Base-by-base conservation (phyloP, 257 asterid genomes). In the Capsicum chinense region DNA sequence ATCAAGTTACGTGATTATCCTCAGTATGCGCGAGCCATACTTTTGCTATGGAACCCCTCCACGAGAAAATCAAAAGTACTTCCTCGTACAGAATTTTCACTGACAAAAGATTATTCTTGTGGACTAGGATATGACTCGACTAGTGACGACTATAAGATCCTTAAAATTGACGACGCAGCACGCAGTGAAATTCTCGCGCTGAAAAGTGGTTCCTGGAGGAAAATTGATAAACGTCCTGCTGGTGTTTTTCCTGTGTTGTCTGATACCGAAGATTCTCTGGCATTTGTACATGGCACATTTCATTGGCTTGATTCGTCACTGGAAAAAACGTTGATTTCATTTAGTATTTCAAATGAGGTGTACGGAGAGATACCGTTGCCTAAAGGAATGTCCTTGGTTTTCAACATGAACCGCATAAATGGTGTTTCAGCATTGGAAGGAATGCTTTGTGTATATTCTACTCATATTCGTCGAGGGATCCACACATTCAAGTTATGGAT, bases 41-140 rank as follows among this genome's bases (percentile, higher is more conserved):
- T 42, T 69, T 16, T 47, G 79, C 35, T 69, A 42, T 42, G 56
- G 56, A 69, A 69, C 5, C 35, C 79, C 79, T 69, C 56, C 56
- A 69, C 79, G 14, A 42, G 79, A 39, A 56, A 69, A 42, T 69
- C 79, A 69, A 16, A 8, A 4, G 79, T 69, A 69, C 21, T 68
- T 68, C 52, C 52, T 3, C 3, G 2, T 37, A 3, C 13, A 3
- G 15, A 42, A 37, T 15, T 69, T 69, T 69, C 54, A 39, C 13
- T 4, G 12, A 2, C 5, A 42, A 0, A 15, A 16, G 4, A 14
- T 16, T 7, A 0, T 69, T 39, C 21, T 16, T 69, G 56, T 0
- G 79, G 56, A 39, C 16, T 16, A 9, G 56, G 79, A 69, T 69
- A 42, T 69, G 79, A 69, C 21, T 69, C 35, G 8, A 42, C 79